Base-by-base conservation (phyloP, 2,329 filamentous ascomycete genomes). In the Fusarium subglutinans region DNA sequence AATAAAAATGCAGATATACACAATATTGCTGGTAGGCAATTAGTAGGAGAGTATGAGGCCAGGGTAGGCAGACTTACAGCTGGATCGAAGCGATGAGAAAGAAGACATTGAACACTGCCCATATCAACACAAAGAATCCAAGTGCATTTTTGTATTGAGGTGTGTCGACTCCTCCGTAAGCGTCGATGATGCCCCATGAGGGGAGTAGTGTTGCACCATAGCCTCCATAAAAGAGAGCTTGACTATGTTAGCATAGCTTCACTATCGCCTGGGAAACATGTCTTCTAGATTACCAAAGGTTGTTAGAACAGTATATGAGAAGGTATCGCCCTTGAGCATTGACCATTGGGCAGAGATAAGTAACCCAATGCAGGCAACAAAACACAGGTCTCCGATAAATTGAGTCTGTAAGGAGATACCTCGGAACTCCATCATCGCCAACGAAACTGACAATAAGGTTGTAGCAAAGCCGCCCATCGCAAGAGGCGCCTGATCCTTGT, bases 401-500 rank as follows among this genome's bases (percentile, higher is more conserved):
- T 79, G 51, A 4, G 75, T 79, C 64, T 79, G 76, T 8, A 60
- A 66, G 2, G 62, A 35, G 9, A 80, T 75, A 3, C 72, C 78
- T 22, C 78, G 73, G 50, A 78, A 75, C 20, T 71, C 74, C 77
- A 80, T 79, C 75, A 80, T 76, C 1, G 75, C 69, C 28, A 80
- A 53, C 2, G 76, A 80, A 8, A 79, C 63, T 12, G 68, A 71
- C 11, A 77, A 63, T 3, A 80, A 44, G 2, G 78, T 78, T 12
- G 77, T 79, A 8, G 77, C 78, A 53, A 79, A 79, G 3, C 75
- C 75, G 24, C 77, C 78, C 76, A 79, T 79, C 9, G 77, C 78
- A 14, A 79, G 60, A 22, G 78, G 69, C 17, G 59, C 65, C 68
- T 70, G 24, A 11, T 15, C 20, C 6, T 22, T 26, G 33, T 69